Evolutionary conservation across 2,329 filamentous ascomycete genomes (phyloP), one percentile per base, ranked within the genome.

Genomic region (Proliferodiscus dingleyae): DNA sequence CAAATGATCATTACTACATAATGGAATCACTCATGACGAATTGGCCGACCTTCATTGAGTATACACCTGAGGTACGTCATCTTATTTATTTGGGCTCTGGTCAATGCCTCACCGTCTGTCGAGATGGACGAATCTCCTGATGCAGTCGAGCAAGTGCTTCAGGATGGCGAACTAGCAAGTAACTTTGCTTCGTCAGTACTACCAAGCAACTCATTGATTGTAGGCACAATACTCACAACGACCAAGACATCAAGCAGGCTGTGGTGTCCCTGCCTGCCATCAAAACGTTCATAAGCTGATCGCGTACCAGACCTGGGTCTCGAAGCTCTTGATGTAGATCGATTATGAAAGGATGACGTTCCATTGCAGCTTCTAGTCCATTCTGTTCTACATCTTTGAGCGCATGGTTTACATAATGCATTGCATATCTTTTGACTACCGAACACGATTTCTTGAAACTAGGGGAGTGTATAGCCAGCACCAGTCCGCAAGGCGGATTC

Each of bases 81-180:
- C 16, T 30, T 37, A 22, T 30, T 41, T 21, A 53, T 50, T 23
- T 43, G 45, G 9, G 43, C 41, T 18, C 45, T 26, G 34, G 18
- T 43, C 6, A n/a, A 38, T 32, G 22, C 22, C 7, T 46, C 61
- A 68, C 67, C 67, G 59, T 72, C 69, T 37, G 72, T 79, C 44
- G 83, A 52, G 10, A 77, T 72, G 61, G 69, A 75, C 2, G 47
- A 4, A 75, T 66, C 56, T 77, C 73, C 3, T 49, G 47, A 45
- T 66, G 66, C 18, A 80, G 59, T 23, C 65, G 67, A 7, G 56
- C 47, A 19, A 70, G 69, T 2, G 72, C 64, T 5, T 66, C 63
- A 0, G 68, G 68, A 33, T 68, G 56, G 5, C 68, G 63, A 2
- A 72, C 67, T 13, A 77, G 61, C 13, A 68, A 62, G 54, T 66